Percentiles rank a stretch among this genome's conserved stretches.
Conservation (phyloP, 805 yeast genomes). For the Barnettozyma sp. region DNA sequence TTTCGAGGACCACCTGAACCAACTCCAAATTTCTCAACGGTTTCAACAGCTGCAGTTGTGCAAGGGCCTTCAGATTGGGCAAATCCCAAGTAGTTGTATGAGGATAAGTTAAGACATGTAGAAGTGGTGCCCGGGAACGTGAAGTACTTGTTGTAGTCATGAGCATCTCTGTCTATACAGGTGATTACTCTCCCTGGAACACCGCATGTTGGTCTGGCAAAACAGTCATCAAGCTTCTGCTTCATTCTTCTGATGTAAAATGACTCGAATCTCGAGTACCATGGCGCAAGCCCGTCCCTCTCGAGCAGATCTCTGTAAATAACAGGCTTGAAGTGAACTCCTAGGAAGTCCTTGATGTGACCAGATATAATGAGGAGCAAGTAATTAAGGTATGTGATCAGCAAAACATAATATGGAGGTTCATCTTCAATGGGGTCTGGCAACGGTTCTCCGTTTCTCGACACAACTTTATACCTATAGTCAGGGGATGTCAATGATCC, state of each 20-base stretch:
- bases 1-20: constrained; percentile 74
- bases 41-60: constrained; percentile 65
- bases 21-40: constrained; percentile 65
- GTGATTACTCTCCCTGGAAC: constrained; percentile 92
- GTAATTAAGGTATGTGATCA: constrained; percentile 82
- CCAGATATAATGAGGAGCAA: constrained; percentile 82
- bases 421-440: constrained; percentile 66
- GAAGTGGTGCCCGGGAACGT: constrained; percentile 69
- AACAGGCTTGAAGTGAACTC: constrained; percentile 62
- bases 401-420: constrained; percentile 74
- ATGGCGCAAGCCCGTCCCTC: constrained; percentile 89
- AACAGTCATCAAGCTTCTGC: constrained; percentile 86
- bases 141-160: constrained; percentile 56
- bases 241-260: constrained; percentile 92
- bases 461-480: constrained; percentile 54
- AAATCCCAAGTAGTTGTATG: constrained; percentile 93
- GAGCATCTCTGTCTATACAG: constrained; percentile 72
- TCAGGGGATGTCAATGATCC: constrained; percentile 64
- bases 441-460: constrained; percentile 48
- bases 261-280: constrained; percentile 89
- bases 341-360: constrained; percentile 83
- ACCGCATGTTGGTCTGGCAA: constrained; percentile 93
- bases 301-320: constrained; percentile 62
- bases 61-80: constrained; percentile 93
- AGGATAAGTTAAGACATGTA: constrained; percentile 77